Evolutionary conservation across 2,329 filamentous ascomycete species (phyloP).

Genomic region (Hansfordia pulvinata): DNA sequence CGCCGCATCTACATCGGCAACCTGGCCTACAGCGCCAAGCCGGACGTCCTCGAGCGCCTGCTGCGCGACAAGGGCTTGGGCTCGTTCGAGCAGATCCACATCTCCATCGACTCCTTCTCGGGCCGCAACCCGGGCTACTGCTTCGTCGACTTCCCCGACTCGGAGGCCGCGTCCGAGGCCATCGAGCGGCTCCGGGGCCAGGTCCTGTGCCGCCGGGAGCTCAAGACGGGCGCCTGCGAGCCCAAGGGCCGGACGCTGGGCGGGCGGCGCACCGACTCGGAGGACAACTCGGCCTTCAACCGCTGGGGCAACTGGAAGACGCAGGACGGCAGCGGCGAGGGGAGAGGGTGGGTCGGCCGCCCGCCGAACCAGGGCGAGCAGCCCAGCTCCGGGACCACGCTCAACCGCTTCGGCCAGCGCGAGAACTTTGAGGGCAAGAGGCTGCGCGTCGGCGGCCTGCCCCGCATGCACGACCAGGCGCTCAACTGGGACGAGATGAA

Average conservation of each 20-base stretch:
- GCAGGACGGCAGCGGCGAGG: conserved; percentile 15
- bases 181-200: conserved; percentile 41
- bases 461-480: conserved; percentile 31
- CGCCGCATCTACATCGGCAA: conserved; percentile 51
- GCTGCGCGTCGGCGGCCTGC: conserved; percentile 36
- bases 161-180: conserved; percentile 41
- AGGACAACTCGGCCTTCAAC: conserved; percentile 15
- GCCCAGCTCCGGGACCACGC: conserved; percentile 3
- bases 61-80: conserved; percentile 19
- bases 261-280: conserved; percentile 7
- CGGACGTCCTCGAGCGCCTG: conserved; percentile 20
- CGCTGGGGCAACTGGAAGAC: conserved; percentile 34
- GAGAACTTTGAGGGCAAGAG: conserved; percentile 26
- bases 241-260: conserved; percentile 26
- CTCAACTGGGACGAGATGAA: conserved; percentile 30
- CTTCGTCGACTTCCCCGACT: conserved; percentile 52
- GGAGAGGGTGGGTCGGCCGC: conserved; percentile 2
- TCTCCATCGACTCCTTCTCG: conserved; percentile 55
- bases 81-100: conserved; percentile 42
- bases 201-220: conserved; percentile 39
- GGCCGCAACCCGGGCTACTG: conserved; percentile 61
- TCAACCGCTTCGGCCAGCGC: too few relatives aligned
- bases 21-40: conserved; percentile 40
- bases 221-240: conserved; percentile 53
- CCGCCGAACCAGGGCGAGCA: conserved; percentile 1